Conservation (phyloP, 441 rosid species). For the Melastoma candidum region DNA sequence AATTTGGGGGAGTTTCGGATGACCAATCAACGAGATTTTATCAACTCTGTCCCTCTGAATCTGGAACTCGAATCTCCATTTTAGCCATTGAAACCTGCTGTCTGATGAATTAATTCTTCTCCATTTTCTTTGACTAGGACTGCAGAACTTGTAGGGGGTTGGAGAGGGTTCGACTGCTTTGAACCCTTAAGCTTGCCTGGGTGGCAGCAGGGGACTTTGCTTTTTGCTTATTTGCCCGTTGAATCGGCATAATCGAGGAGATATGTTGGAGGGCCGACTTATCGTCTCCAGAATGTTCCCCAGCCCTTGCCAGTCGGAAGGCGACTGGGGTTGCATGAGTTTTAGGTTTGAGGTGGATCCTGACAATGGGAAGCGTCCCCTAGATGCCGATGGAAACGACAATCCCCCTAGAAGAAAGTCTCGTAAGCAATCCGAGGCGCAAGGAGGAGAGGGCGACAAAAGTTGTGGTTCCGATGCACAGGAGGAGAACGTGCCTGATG, state of each 20-base stretch:
- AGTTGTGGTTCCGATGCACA: constrained; percentile 5
- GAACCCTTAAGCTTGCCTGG: no score
- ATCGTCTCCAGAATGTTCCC: constrained; percentile 55
- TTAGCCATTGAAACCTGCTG: no score
- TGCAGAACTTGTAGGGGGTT: no score
- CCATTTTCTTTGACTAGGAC: no score
- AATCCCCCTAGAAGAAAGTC: constrained; percentile 24
- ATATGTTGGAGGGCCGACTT: constrained; percentile 76
- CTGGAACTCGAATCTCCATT: no score
- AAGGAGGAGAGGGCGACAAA: constrained; percentile 1
- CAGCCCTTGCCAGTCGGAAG: constrained; percentile 56
- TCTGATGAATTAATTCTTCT: no score
- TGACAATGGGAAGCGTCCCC: constrained; percentile 37
- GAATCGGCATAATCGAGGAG: constrained; percentile 19
- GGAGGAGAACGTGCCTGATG: background rate
- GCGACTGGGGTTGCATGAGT: constrained; percentile 58
- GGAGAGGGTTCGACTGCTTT: no score
- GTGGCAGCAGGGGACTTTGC: no score
- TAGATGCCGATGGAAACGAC: constrained; percentile 23
- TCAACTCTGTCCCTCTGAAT: no score
- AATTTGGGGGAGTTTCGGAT: no score
- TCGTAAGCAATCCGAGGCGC: constrained; percentile 23
- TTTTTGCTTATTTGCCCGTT: no score
- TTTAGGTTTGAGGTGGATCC: constrained; percentile 14
- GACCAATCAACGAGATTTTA: no score